phyloP scores from a whole-genome alignment of 306 rosid species.

The apple (Malus domestica) region ASM211411v1 NC_041805.1:13345501-13346000 shows the following conservation, averaged over 20 bases:
- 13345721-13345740: too few relatives aligned
- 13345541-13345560: too few relatives aligned
- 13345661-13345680: neutral
- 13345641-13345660: neutral
- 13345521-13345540: too few relatives aligned
- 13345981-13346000: conserved; percentile 3
- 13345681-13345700: too few relatives aligned
- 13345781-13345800: conserved; percentile 11
- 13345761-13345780: neutral
- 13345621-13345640: too few relatives aligned
- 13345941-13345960: conserved; percentile 16
- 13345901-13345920: conserved; percentile 33
- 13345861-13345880: conserved; percentile 11
- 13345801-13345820: conserved; percentile 20
- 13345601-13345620: too few relatives aligned
- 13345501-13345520: too few relatives aligned
- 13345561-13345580: too few relatives aligned
- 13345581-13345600: too few relatives aligned
- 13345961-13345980: conserved; percentile 22
- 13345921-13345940: neutral
- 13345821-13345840: conserved; percentile 30
- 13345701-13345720: neutral
- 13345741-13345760: too few relatives aligned
- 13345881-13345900: conserved; percentile 33
- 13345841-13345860: conserved; percentile 25